These are phyloP conservation scores for Dryas octopetala DNA, from an alignment of 306 rosid species.

Conservation along the genomic window DNA sequence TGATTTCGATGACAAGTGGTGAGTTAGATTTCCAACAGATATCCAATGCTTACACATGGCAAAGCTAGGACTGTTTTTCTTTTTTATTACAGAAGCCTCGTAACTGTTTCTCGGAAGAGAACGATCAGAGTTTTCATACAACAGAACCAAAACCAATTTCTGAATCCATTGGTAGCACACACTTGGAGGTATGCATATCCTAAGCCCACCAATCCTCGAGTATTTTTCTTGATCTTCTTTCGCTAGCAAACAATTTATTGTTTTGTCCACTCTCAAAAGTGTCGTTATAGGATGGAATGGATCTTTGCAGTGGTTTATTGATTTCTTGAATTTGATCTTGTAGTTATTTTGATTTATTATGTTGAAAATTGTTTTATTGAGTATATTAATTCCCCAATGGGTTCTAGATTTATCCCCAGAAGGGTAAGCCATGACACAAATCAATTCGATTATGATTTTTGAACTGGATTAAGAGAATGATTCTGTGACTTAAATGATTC, in stretches of 20 bases:
- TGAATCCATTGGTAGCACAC: slow-evolving; percentile 33
- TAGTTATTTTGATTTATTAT: too few relatives aligned
- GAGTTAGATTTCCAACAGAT: slow-evolving; percentile 14
- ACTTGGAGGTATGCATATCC: slow-evolving; percentile 37
- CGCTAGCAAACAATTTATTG: not conserved
- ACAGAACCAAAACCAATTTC: slow-evolving; percentile 2
- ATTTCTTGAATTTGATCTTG: slow-evolving; percentile 6
- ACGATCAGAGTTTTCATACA: slow-evolving; percentile 11
- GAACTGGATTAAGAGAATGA: too few relatives aligned
- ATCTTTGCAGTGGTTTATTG: not conserved
- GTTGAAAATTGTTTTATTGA: not conserved
- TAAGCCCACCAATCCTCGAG: not conserved
- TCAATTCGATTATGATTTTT: not conserved
- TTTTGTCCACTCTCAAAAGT: not conserved
- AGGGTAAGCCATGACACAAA: not conserved
- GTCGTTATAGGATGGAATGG: not conserved
- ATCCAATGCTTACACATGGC: slow-evolving; percentile 44
- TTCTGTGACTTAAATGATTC: too few relatives aligned
- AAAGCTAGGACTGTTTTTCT: not conserved
- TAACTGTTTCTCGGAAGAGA: slow-evolving; percentile 21
- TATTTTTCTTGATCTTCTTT: slow-evolving; percentile 5
- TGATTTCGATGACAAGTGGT: slow-evolving; percentile 26
- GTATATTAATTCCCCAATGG: not conserved
- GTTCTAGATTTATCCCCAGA: not conserved
- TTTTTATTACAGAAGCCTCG: not conserved